Base-by-base conservation (phyloP, 140 eudicot genomes). In the Flaveria floridana region DNA sequence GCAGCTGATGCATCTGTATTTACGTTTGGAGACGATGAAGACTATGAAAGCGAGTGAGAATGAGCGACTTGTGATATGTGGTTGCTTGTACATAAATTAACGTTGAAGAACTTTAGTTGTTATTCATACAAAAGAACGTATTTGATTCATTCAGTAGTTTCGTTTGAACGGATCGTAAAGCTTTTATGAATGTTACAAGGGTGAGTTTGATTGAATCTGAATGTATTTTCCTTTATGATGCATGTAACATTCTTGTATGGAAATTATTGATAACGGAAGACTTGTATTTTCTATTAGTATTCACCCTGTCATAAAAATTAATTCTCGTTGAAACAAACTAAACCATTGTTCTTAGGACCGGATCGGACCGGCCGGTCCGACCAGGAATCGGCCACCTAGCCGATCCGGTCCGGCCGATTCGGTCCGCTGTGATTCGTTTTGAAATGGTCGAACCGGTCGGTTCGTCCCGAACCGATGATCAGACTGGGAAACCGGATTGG, bases 1-100 rank as follows among this genome's bases (percentile, higher is more conserved):
- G 96, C 96, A 10, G 98, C 98, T 10, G 98, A 92, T 87, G 95
- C 96, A 19, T 92, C 98, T 8, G 93, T 92, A 13, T 92, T 92
- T 52, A 79, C 92, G 13, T 92, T 92, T 82, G 98, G 97, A 41
- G 97, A 90, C 28, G 97, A 91, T 10, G 97, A 88, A 47, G 97
- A 91, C 64, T 84, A 88, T 63, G 95, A 86, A 76, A 90, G 95
- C 77, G 97, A 91, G 6, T 88, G 71, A 86, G 66, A 44, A 28
- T 7, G 13, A 21, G 68, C 0, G 18, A 69, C 39, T 56, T 34
- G 63, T 7, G 30, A 56, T 47, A 34, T 10, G 26, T 55, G 28
- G 63, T 51, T 71, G 37, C 12, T 15, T 85, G 93, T 83, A 83
- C 78, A 83, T 83, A 81, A 75, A 77, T 26, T 64, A 78, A 62